Base-by-base conservation (phyloP, 139 green algal species). In the Tetraselmis chui region DNA sequence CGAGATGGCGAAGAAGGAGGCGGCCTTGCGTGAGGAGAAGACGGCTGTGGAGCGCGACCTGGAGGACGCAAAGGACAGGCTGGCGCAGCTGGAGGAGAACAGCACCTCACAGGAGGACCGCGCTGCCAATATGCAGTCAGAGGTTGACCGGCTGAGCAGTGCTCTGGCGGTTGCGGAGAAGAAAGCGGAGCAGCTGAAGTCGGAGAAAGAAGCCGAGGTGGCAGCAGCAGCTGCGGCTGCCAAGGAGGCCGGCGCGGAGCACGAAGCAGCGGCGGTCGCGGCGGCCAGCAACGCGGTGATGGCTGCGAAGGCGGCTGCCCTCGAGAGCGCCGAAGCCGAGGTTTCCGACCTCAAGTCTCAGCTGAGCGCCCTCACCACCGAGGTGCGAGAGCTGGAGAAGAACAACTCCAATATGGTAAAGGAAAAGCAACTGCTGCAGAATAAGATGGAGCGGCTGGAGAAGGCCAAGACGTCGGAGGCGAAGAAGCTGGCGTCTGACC, bases 61-160 rank as follows among this genome's bases (percentile, higher is more conserved):
- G 26, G 87, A 90, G 77, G 85, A 85, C 77, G 59, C 86, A 45
- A 27, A 29, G 58, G 58, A 75, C 22, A 30, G 32, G 76, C 80
- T 31, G 28, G 76, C 58, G 79, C 26, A 76, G 32, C 1, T 24
- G 29, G 76, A 32, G 25, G 31, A 79, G 28, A 80, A 83, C 23
- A 27, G 31, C 29, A 26, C 75, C 1, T n/a, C 32, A 23, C 2
- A 29, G 32, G 59, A 75, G 31, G 26, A 29, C 75, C 5, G 81
- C 18, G 18, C 79, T n/a, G 83, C 75, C 22, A 75, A 81, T 76
- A 23, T 93, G 30, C 76, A 74, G 0, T 84, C 86, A n/a, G 90
- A 96, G 85, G 79, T 94, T 27, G 83, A 86, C 28, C 77, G 76
- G 59, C 77, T 89, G n/a, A 85, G 83, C 31, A 83, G 29, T n/a